Evolutionary conservation across 768 basidiomycete genomes (phyloP).

Genomic region (Pluteus cervinus): DNA sequence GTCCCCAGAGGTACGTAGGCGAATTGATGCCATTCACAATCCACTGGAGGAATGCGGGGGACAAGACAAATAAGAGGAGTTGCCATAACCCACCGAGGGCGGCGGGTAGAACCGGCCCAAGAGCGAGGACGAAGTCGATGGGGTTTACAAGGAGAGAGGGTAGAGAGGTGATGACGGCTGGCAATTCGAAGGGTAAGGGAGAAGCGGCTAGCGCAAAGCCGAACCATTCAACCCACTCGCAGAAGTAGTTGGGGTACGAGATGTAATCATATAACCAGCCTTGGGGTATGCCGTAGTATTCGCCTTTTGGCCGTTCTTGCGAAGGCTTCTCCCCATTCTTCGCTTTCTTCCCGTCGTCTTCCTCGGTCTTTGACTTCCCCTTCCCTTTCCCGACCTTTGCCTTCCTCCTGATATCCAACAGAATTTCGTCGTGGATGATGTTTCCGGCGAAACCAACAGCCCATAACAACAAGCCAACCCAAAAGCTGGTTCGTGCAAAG

Average conservation of each 20-base stretch:
- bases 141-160: too few relatives aligned
- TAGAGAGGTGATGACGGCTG: constrained; percentile 14
- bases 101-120: too few relatives aligned
- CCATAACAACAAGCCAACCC: constrained; percentile 64
- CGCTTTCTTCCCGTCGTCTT: constrained; percentile 1
- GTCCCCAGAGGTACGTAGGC: constrained; percentile 30
- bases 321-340: constrained; percentile 7
- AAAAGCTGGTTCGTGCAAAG: constrained; percentile 40
- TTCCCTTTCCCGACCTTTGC: constrained; percentile 37
- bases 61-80: constrained; percentile 2
- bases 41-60: too few relatives aligned
- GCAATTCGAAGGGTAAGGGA: constrained; percentile 32
- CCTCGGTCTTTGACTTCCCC: constrained; percentile 25
- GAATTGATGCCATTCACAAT: constrained; percentile 1
- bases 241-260: constrained; percentile 91
- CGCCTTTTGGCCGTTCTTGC: constrained; percentile 19
- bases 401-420: constrained; percentile 73
- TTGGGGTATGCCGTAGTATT: constrained; percentile 76
- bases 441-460: constrained; percentile 70
- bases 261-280: constrained; percentile 72
- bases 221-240: constrained; percentile 94
- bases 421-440: constrained; percentile 84
- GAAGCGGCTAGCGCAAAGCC: constrained; percentile 79
- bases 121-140: too few relatives aligned
- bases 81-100: too few relatives aligned